A percentile compares a stretch with the other conserved stretches of the same genome.
These are phyloP conservation scores for Saccharomycopsis vini DNA, from an alignment of 805 yeast genomes.

Conservation along the genomic window DNA sequence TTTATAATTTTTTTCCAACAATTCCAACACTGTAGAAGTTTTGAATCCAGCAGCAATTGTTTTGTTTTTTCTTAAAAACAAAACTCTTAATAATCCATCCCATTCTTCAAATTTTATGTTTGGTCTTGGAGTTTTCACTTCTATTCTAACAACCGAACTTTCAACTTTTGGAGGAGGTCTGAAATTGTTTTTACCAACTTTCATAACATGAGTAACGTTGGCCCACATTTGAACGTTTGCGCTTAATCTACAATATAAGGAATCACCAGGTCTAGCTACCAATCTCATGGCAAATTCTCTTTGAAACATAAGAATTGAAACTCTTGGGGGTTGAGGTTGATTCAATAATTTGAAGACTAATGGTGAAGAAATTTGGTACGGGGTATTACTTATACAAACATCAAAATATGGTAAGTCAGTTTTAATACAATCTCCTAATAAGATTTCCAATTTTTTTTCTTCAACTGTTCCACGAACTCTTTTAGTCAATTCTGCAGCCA, in stretches of 20 bases:
- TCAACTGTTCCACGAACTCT: constrained; percentile 96
- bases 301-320: constrained; percentile 93
- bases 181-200: constrained; percentile 93
- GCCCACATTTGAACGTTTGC: constrained; percentile 99
- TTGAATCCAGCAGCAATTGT: constrained; percentile 91
- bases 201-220: constrained; percentile 96
- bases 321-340: constrained; percentile 91
- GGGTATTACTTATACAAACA: constrained; percentile 93
- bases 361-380: constrained; percentile 96
- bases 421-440: constrained; percentile 94
- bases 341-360: constrained; percentile 85
- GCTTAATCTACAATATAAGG: constrained; percentile 82
- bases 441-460: constrained; percentile 82
- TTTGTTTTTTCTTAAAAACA: constrained; percentile 88
- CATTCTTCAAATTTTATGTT: constrained; percentile 88
- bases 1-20: constrained; percentile 81
- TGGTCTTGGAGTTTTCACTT: constrained; percentile 90
- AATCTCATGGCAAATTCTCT: constrained; percentile 92
- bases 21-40: constrained; percentile 66
- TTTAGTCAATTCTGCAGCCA: constrained; percentile 97
- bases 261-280: constrained; percentile 94
- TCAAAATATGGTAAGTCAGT: constrained; percentile 92
- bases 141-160: constrained; percentile 89
- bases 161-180: constrained; percentile 99
- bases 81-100: constrained; percentile 91